Conservation (phyloP, 1,139 yeast genomes). For the Suzukiozyma palmioleophila region DNA sequence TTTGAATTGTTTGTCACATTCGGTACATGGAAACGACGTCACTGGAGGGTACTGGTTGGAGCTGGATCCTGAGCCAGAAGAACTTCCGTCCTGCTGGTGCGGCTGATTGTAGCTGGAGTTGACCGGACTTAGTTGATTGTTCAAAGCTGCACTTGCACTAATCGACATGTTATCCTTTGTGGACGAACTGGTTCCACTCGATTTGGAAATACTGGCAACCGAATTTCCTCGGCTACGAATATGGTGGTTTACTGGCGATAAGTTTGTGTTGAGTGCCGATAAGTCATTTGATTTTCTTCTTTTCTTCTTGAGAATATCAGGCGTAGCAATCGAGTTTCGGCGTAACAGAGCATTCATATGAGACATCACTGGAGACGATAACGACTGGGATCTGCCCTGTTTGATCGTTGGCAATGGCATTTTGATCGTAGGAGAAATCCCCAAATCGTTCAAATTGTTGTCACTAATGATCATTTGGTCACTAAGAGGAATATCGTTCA, state of each 20-base stretch:
- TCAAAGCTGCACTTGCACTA: conserved; percentile 1
- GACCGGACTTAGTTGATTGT: not conserved
- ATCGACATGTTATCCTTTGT: conserved; percentile 2
- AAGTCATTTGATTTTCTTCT: conserved; percentile 11
- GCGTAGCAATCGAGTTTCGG: conserved; percentile 2
- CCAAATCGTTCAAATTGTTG: not conserved
- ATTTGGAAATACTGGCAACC: not conserved
- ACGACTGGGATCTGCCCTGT: conserved; percentile 3
- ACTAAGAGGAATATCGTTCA: not conserved
- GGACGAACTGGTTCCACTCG: not conserved
- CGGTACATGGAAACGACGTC: conserved; percentile 38
- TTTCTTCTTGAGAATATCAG: conserved; percentile 10
- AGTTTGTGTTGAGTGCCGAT: not conserved
- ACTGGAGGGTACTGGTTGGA: conserved; percentile 2
- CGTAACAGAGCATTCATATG: not conserved
- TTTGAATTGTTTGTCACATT: conserved; percentile 44
- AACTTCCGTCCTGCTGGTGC: not conserved
- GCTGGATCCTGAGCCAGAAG: not conserved
- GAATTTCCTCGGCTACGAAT: conserved; percentile 1
- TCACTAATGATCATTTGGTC: not conserved
- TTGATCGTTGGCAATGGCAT: conserved; percentile 2
- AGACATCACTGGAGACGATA: conserved; percentile 1
- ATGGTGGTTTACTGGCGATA: not conserved
- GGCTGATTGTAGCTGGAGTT: not conserved
- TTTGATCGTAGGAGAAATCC: not conserved